A percentile compares a stretch with the other conserved stretches of the same genome.
phyloP scores from a whole-genome alignment of 257 asterid genomes.

The Solanum chilense region DNA sequence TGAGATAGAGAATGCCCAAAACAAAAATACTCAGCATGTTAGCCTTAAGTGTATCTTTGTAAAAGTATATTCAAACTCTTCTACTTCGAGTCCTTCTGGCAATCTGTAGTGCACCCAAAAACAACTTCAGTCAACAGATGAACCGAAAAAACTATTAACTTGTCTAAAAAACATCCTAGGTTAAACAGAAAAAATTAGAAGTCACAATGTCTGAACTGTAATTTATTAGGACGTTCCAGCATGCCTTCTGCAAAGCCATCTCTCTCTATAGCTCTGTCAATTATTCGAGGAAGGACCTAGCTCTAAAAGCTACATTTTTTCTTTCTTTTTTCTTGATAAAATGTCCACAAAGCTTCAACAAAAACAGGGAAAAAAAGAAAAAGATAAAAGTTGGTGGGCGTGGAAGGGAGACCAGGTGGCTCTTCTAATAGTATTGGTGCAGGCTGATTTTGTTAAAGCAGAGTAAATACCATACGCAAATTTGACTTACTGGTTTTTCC shows the following conservation, averaged over 20 bases:
- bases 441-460: not conserved
- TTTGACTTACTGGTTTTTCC: not conserved
- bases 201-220: not conserved
- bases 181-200: not conserved
- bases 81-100: slow-evolving; percentile 33
- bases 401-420: not conserved
- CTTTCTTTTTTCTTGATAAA: not conserved
- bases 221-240: not conserved
- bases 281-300: not conserved
- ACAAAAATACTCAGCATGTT: not conserved
- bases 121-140: not conserved
- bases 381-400: not conserved
- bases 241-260: not conserved
- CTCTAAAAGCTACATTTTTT: not conserved
- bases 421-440: not conserved
- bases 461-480: not conserved
- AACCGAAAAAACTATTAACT: not conserved
- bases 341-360: not conserved
- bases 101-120: slow-evolving; percentile 16
- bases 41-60: not conserved
- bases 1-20: not conserved
- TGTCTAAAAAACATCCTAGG: not conserved
- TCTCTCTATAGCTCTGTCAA: not conserved
- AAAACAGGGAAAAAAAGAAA: not conserved
- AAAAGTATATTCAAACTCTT: slow-evolving; percentile 10